Conservation (phyloP, 2,329 filamentous ascomycete genomes). For the Diaporthe citri region DNA sequence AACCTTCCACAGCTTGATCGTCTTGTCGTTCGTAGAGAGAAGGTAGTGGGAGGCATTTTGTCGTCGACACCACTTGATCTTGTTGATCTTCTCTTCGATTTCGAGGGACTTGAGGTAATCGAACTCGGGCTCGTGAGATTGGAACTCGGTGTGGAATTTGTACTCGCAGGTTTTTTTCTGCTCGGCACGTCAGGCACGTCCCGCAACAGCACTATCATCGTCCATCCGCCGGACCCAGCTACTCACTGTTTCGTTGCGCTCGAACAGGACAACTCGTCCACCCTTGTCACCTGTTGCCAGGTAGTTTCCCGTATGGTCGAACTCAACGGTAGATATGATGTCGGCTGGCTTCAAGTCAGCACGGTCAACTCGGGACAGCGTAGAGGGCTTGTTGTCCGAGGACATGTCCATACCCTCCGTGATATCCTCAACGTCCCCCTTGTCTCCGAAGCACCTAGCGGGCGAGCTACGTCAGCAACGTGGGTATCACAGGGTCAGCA, state of each 20-base stretch:
- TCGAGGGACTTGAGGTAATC: conserved; percentile 99
- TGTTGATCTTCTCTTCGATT: conserved; percentile 99
- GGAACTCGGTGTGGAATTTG: conserved; percentile 99
- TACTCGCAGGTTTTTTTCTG: conserved; percentile 99
- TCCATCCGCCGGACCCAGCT: neutral
- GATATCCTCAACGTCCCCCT: conserved; percentile 98
- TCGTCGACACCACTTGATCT: conserved; percentile 99
- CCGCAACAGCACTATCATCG: conserved; percentile 4
- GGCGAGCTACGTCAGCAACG: conserved; percentile 46
- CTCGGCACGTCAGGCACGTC: conserved; percentile 49
- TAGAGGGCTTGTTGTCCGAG: neutral
- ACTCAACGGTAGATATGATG: conserved; percentile 92
- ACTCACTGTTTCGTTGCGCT: conserved; percentile 94
- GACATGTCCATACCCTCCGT: conserved; percentile 71
- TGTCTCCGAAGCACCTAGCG: conserved; percentile 96
- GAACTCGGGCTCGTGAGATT: conserved; percentile 99
- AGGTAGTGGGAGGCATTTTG: conserved; percentile 99
- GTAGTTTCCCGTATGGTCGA: conserved; percentile 91
- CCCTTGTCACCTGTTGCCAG: conserved; percentile 92
- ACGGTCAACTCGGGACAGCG: conserved; percentile 35
- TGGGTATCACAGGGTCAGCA: conserved; percentile 13
- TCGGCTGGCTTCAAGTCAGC: conserved; percentile 70
- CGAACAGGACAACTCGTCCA: conserved; percentile 86
- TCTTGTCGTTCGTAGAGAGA: conserved; percentile 99
- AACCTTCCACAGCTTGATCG: conserved; percentile 99